These are phyloP conservation scores for Canna indica DNA, from an alignment of 176 grass and related monocot genomes.

Conservation along the genomic window DNA sequence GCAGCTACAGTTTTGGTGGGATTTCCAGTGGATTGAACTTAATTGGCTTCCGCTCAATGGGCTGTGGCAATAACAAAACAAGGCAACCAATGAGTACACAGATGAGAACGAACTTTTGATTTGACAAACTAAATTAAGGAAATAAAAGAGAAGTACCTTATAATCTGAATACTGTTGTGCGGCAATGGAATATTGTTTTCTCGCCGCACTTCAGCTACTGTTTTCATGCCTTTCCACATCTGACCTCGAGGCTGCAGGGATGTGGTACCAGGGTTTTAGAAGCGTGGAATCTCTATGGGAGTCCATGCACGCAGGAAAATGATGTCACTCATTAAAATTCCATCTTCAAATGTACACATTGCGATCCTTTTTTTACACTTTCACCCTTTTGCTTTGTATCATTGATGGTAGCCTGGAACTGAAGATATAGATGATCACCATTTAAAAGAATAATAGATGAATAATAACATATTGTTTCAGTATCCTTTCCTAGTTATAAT, in stretches of 20 bases:
- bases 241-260: constrained; percentile 48
- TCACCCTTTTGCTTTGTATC: constrained; percentile 56
- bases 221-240: constrained; percentile 85
- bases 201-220: constrained; percentile 56
- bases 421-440: background rate
- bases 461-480: no score
- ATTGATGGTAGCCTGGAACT: constrained; percentile 65
- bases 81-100: background rate
- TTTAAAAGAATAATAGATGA: background rate
- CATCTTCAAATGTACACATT: constrained; percentile 95
- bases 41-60: constrained; percentile 60
- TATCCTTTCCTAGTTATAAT: background rate
- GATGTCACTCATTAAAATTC: constrained; percentile 95
- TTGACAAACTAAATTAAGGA: background rate
- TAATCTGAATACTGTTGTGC: constrained; percentile 76
- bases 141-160: constrained; percentile 45
- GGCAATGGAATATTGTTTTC: constrained; percentile 49
- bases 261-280: constrained; percentile 20
- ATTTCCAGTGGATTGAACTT: constrained; percentile 83
- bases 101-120: background rate
- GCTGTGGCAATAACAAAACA: constrained; percentile 33
- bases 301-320: constrained; percentile 91
- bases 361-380: constrained; percentile 68
- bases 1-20: constrained; percentile 54
- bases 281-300: constrained; percentile 56